Conservation (phyloP, 768 basidiomycete genomes). For the Solioccasus polychromus region DNA sequence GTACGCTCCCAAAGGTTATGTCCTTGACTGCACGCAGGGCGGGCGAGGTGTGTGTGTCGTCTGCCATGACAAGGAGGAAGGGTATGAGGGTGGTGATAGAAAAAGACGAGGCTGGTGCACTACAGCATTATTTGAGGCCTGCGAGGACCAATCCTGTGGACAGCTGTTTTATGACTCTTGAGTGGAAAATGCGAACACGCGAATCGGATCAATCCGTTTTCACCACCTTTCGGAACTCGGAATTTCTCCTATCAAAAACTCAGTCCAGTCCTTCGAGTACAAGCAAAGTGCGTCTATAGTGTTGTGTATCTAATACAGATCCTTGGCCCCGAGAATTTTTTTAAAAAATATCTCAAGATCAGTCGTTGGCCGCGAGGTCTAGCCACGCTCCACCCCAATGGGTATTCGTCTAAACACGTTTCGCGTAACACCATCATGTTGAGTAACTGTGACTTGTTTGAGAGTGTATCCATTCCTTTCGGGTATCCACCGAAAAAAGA, state of each 20-base stretch:
- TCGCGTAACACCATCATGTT: slow-evolving; percentile 59
- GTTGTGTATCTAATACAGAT: not conserved
- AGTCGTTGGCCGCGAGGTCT: not conserved
- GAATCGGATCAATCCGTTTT: not conserved
- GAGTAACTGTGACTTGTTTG: slow-evolving; percentile 42
- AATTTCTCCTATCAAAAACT: not conserved
- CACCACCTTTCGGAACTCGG: slow-evolving; percentile 10
- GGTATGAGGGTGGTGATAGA: slow-evolving; percentile 1
- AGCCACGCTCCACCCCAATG: not conserved
- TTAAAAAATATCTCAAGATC: not conserved
- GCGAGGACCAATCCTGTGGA: slow-evolving; percentile 24
- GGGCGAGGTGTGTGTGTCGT: slow-evolving; percentile 19
- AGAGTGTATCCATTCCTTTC: slow-evolving; percentile 46
- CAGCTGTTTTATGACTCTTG: slow-evolving; percentile 15
- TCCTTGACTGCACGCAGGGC: slow-evolving; percentile 39
- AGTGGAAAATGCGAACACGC: slow-evolving; percentile 16
- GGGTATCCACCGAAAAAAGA: slow-evolving; percentile 51
- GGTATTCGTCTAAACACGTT: slow-evolving; percentile 46
- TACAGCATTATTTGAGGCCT: slow-evolving; percentile 25
- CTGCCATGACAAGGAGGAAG: slow-evolving; percentile 15
- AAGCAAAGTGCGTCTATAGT: not conserved
- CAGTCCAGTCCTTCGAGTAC: not conserved
- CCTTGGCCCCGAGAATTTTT: too few species aligned
- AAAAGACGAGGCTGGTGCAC: slow-evolving; percentile 7
- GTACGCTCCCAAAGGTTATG: slow-evolving; percentile 55